Conservation (phyloP, 495 filamentous ascomycete species). For the Acidiella bohemica region DNA sequence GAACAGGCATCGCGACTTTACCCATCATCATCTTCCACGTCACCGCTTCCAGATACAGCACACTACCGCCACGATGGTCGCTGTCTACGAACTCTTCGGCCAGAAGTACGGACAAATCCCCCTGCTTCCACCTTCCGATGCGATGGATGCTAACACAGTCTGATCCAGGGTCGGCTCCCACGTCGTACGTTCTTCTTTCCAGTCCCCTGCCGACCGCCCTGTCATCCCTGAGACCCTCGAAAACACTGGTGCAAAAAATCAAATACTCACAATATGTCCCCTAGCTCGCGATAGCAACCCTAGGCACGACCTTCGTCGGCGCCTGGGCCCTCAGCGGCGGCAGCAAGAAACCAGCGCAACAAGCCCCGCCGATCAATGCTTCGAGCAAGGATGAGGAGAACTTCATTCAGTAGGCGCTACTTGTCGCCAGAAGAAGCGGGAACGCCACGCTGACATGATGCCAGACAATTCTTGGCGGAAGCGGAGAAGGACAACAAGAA, state of each 20-base stretch:
- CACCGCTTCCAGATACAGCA: too few species aligned
- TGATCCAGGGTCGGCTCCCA: conserved; percentile 92
- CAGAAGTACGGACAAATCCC: conserved; percentile 26
- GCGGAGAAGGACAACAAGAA: too few species aligned
- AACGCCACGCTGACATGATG: too few species aligned
- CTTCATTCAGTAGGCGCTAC: conserved; percentile 99
- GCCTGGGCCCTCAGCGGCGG: conserved; percentile 43
- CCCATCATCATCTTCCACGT: not conserved
- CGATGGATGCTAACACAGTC: conserved; percentile 33
- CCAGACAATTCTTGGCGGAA: too few species aligned
- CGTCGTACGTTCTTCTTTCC: conserved; percentile 50
- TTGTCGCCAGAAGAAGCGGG: too few species aligned
- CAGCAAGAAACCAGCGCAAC: conserved; percentile 43
- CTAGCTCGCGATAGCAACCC: conserved; percentile 77
- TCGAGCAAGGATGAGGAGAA: conserved; percentile 83
- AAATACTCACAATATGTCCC: too few species aligned
- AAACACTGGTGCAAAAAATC: too few species aligned
- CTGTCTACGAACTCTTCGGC: conserved; percentile 72
- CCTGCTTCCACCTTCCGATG: not conserved
- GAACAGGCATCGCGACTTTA: not conserved
- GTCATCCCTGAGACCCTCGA: conserved; percentile 8
- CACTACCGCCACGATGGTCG: conserved; percentile 59
- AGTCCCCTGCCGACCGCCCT: not conserved
- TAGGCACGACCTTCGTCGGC: conserved; percentile 52
- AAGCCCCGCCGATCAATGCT: conserved; percentile 72